Conservation (phyloP, 805 yeast species). For the Candida dendrica region DNA sequence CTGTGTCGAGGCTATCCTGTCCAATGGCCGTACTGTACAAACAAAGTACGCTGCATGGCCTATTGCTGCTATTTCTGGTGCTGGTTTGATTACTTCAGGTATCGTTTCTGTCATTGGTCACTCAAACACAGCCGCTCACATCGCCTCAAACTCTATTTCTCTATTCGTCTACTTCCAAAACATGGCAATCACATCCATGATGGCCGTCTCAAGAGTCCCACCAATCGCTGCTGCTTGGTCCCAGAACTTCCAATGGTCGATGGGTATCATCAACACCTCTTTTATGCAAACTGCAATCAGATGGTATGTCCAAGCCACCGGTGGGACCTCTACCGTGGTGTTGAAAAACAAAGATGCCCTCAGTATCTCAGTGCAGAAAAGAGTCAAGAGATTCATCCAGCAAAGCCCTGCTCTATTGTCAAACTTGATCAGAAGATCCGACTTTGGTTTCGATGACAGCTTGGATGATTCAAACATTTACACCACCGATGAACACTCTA, state of each 20-base stretch:
- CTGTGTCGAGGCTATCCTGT: conserved; percentile 81
- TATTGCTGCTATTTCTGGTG: conserved; percentile 82
- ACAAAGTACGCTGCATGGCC: conserved; percentile 94
- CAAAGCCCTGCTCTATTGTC: conserved; percentile 9
- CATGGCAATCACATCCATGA: conserved; percentile 87
- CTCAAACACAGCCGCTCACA: conserved; percentile 89
- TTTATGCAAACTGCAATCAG: conserved; percentile 80
- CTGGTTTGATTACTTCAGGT: conserved; percentile 85
- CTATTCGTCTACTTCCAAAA: conserved; percentile 91
- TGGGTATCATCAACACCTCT: conserved; percentile 73
- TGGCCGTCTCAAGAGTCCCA: conserved; percentile 88
- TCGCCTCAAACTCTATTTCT: conserved; percentile 93
- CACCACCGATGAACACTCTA: conserved; percentile 64
- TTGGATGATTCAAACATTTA: conserved; percentile 47
- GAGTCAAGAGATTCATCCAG: conserved; percentile 13
- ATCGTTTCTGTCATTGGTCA: conserved; percentile 83
- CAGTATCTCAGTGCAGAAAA: conserved; percentile 82
- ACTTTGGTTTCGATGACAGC: conserved; percentile 40
- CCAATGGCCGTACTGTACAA: conserved; percentile 91
- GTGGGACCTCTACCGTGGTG: conserved; percentile 78
- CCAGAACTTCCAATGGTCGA: conserved; percentile 93
- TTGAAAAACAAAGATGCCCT: conserved; percentile 54
- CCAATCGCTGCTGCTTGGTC: conserved; percentile 99
- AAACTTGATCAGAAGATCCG: conserved; percentile 30
- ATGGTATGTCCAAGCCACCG: conserved; percentile 95